Evolutionary conservation across 306 rosid species (phyloP), one percentile per base, ranked within the genome.

Genomic region (Acacia acuminata): DNA sequence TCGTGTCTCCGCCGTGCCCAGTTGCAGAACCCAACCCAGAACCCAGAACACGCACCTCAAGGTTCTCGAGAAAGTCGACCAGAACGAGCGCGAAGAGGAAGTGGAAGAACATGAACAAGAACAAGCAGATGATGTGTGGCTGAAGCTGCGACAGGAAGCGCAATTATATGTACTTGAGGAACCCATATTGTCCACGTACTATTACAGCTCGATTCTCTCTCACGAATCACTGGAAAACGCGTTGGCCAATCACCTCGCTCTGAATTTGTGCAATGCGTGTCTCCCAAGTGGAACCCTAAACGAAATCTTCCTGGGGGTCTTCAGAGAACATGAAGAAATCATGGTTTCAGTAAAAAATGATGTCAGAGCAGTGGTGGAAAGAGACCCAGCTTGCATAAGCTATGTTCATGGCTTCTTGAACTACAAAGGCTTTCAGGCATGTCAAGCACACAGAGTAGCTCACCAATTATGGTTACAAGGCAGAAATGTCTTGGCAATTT

Each of bases 351-450:
- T 87, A 34, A 77, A 76, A 56, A 58, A 74, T 38, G 98, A 96
- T 78, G 74, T 96, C 5, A 87, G 69, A 63, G 99, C 94, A 14
- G 94, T 85, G 24, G 85, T 87, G 25, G 96, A 93, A 45, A 83
- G 97, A 58, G 99, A 96, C 80, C 98, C 98, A 2, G 96, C 99
- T 40, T 96, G 99, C 79, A 79, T 91, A 4, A 93, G 90, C 81
- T 89, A 84, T 20, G 86, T 90, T 1, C 99, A 93, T 74, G 91
- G 98, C 66, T 88, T 96, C 84, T 43, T 96, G 69, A 92, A 88
- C 79, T 92, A 88, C 91, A 96, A 96, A 44, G 98, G 99, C 11
- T 96, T 96, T 75, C 82, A 91, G 3, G 94, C 99, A 0, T 89
- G 95, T 58, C 97, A 96, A 25, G 90, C 96, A 32, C 97, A 96